A percentile compares a stretch with the other conserved stretches of the same genome.
phyloP scores from a whole-genome alignment of 2,329 filamentous ascomycete genomes.

The Coleophoma cylindrospora region DNA sequence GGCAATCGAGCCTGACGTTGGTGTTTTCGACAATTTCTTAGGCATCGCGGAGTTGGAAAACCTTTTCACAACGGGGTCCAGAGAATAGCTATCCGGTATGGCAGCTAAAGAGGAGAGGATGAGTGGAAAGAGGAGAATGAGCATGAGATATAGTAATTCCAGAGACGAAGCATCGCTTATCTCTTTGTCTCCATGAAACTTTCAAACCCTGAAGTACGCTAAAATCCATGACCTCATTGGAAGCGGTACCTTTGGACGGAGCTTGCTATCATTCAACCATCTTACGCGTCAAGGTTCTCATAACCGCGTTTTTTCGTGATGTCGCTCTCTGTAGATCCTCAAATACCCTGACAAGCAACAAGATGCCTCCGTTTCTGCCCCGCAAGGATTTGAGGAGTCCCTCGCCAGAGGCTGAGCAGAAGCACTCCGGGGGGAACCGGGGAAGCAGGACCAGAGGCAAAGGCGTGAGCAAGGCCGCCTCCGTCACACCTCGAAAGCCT shows the following conservation, averaged over 20 bases:
- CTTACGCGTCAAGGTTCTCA: neutral
- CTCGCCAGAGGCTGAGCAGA: conserved; percentile 24
- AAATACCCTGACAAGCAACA: conserved; percentile 4
- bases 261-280: neutral
- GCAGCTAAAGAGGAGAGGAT: no score
- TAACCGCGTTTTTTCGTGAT: neutral
- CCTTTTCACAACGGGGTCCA: no score
- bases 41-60: neutral
- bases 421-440: conserved; percentile 12
- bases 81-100: no score
- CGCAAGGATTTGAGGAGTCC: conserved; percentile 60
- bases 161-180: neutral
- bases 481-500: conserved; percentile 39
- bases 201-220: neutral
- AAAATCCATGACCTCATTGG: neutral
- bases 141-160: neutral
- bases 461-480: conserved; percentile 14
- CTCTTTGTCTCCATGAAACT: no score
- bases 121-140: no score
- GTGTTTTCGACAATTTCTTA: neutral
- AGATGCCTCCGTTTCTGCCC: conserved; percentile 64
- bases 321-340: neutral
- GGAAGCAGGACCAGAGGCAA: conserved; percentile 16
- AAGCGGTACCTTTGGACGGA: conserved; percentile 2
- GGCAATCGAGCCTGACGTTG: neutral